phyloP scores from a whole-genome alignment of 2,329 filamentous ascomycete genomes.

The Alternaria brassicicola region DNA sequence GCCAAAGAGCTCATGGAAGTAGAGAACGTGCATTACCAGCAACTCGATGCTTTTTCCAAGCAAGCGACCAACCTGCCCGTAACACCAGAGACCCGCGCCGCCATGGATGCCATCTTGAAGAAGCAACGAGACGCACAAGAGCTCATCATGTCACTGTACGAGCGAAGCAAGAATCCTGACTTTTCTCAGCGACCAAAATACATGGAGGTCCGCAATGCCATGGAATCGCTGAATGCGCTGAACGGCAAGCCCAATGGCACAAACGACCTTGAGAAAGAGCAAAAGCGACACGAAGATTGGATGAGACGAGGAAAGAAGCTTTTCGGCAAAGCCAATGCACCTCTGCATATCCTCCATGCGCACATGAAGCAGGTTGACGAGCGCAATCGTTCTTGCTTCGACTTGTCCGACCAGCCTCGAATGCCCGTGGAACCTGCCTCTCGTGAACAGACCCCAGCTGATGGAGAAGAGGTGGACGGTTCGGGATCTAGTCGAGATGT shows the following conservation, averaged over 20 bases:
- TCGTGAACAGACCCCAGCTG: constrained; percentile 72
- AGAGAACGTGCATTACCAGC: constrained; percentile 89
- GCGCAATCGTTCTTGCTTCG: constrained; percentile 89
- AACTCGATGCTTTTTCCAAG: constrained; percentile 86
- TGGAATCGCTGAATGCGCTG: constrained; percentile 83
- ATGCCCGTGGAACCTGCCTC: constrained; percentile 92
- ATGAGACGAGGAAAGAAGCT: constrained; percentile 98
- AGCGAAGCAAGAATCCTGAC: constrained; percentile 76
- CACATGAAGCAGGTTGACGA: constrained; percentile 94
- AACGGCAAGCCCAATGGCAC: constrained; percentile 93
- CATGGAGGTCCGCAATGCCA: constrained; percentile 85
- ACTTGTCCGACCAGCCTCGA: constrained; percentile 84
- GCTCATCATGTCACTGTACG: constrained; percentile 80
- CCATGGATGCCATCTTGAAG: constrained; percentile 89
- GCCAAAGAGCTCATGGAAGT: constrained; percentile 91
- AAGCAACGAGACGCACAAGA: constrained; percentile 95
- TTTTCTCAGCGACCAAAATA: constrained; percentile 84
- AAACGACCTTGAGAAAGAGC: constrained; percentile 89
- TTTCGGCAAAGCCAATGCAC: constrained; percentile 97
- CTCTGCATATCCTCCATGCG: constrained; percentile 90
- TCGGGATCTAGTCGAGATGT: constrained; percentile 71
- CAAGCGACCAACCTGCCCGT: constrained; percentile 84
- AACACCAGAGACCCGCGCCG: constrained; percentile 75
- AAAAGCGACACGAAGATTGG: constrained; percentile 97
- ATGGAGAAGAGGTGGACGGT: constrained; percentile 54